Base-by-base conservation (phyloP, 2,329 filamentous ascomycete species). In the Xylaria hypoxylon region DNA sequence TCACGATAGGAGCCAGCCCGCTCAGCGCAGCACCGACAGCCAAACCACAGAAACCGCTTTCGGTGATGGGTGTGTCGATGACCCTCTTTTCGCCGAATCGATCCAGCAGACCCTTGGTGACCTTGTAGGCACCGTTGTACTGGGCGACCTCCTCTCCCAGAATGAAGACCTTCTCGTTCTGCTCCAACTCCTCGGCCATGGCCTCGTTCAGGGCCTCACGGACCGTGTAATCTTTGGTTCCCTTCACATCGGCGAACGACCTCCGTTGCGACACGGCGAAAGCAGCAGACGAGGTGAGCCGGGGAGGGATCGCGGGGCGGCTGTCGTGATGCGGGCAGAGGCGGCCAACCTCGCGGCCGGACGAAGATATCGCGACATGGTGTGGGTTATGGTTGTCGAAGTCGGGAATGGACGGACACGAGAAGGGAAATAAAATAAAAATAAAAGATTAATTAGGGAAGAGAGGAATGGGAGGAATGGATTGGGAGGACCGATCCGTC, bases 71-170 rank as follows among this genome's bases (percentile, higher is more conserved):
- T 72, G 92, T 97, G 83, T 99, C 96, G 78, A 99, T 99, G 75
- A 99, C 92, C 80, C 96, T 89, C 88, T 95, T 96, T 70, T 97
- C 94, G 76, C 96, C 96, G 80, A 99, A 99, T 77, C 95, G 92
- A 84, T 99, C 96, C 77, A 98, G 83, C 71, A 99, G 89, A 74
- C 96, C 96, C 87, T 97, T 97, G 77, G 96, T 99, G 79, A 99
- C 95, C 86, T 99, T 99, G 90, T 99, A 99, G 79, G 95, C 95
- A 86, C 96, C 96, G 82, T 99, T 99, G 87, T 99, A 99, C 84
- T 99, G 96, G 77, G 96, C 96, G 78, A 99, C 96, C 85, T 99
- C 96, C 87, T 99, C 96, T 77, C 96, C 96, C 65, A 99, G 82
- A 74, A 99, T 85, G 81, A 97, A 99, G 75, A 97, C 94, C 87